Evolutionary conservation across 2,329 filamentous ascomycete species (phyloP).

Genomic region (Zasmidium angulare): DNA sequence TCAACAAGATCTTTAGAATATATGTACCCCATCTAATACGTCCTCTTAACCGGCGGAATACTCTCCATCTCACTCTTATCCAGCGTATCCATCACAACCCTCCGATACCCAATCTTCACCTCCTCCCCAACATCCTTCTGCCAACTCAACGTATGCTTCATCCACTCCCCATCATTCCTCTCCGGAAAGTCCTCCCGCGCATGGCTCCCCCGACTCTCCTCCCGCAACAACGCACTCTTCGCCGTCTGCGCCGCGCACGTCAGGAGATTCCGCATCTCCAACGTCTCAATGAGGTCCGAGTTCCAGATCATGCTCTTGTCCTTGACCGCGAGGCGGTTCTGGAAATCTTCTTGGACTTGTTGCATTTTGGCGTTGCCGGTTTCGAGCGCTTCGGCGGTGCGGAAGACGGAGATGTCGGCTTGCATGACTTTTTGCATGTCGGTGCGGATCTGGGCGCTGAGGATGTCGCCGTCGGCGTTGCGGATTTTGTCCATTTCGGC

Average conservation of each 20-base stretch:
- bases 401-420: slow-evolving; percentile 47
- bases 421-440: slow-evolving; percentile 51
- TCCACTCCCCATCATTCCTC: slow-evolving; percentile 44
- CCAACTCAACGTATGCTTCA: slow-evolving; percentile 52
- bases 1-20: no score
- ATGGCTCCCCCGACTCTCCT: slow-evolving; percentile 49
- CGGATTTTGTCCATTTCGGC: slow-evolving; percentile 39
- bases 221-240: slow-evolving; percentile 43
- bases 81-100: slow-evolving; percentile 44
- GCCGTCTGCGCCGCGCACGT: slow-evolving; percentile 50
- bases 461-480: slow-evolving; percentile 37
- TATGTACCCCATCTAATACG: slow-evolving; percentile 20
- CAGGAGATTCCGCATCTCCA: slow-evolving; percentile 49
- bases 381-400: slow-evolving; percentile 40
- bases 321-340: slow-evolving; percentile 37
- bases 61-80: slow-evolving; percentile 45
- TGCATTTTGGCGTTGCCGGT: slow-evolving; percentile 36
- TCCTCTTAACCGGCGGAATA: slow-evolving; percentile 33
- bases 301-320: slow-evolving; percentile 53
- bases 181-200: slow-evolving; percentile 49
- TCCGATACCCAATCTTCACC: slow-evolving; percentile 44
- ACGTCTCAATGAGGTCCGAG: slow-evolving; percentile 48
- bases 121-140: slow-evolving; percentile 41
- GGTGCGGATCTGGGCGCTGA: slow-evolving; percentile 40
- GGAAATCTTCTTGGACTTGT: slow-evolving; percentile 40